Base-by-base conservation (phyloP, 768 basidiomycete genomes). In the Boletales sp. region DNA sequence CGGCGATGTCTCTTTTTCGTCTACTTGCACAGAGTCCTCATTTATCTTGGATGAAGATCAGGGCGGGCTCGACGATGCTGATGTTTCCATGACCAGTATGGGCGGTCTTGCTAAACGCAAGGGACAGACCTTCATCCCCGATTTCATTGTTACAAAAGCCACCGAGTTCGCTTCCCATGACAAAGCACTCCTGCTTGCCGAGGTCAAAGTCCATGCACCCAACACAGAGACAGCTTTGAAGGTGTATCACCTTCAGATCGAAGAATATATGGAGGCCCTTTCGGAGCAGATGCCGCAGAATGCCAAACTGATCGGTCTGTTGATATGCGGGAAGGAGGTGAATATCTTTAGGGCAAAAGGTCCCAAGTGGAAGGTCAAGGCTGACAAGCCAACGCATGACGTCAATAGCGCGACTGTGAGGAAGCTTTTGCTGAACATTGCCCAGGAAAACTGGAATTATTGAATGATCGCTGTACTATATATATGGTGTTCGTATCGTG, bases 371-470 rank as follows among this genome's bases (percentile, higher is more conserved):
- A 4, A n/a, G 13, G 8, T 38, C 13, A 5, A 2, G 12, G 10
- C 4, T 4, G 41, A 36, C 21, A 5, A 6, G 3, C 0, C 1
- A 4, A 19, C 5, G 15, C 3, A 41, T 31, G 17, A 15, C 17
- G 17, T 49, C 12, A 49, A 42, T 19, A 31, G 41, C 17, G 5
- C 13, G 1, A 13, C 3, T 5, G 12, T 49, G 14, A 8, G 34
- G n/a, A 8, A n/a, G 28, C 12, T 42, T 15, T 37, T 49, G 17
- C 35, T 5, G 15, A n/a, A 2, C 2, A 28, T 42, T 30, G 21
- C 48, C 3, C 9, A 17, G n/a, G 40, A 42, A 4, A 49, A 42
- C 21, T 49, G 48, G 48, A 28, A n/a, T 15, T 37, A 37, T 28
- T 28, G 25, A 21, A 21, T 21, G 21, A 28, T 28, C 25, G 25